Percentiles rank a stretch among this genome's conserved stretches.
Evolutionary conservation across 2,329 filamentous ascomycete genomes (phyloP).

Genomic region (Macrophomina pseudophaseolina): DNA sequence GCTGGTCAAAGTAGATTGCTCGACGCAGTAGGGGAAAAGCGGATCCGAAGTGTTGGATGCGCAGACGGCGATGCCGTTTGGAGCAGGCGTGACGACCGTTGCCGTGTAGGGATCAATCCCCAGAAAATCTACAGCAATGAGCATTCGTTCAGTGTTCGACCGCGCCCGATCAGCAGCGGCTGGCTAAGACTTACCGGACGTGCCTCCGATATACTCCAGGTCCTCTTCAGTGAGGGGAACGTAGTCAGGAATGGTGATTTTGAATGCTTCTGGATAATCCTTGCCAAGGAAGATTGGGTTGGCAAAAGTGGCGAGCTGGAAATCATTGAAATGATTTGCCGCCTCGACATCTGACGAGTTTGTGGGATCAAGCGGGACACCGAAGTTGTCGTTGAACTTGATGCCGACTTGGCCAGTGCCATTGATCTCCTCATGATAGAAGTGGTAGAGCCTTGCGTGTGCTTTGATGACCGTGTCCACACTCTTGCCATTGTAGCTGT

Average conservation of each 20-base stretch:
- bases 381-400: conserved; percentile 27
- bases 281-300: conserved; percentile 50
- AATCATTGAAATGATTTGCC: conserved; percentile 16
- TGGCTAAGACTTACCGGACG: conserved; percentile 29
- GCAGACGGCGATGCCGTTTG: conserved; percentile 45
- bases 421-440: conserved; percentile 17
- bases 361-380: conserved; percentile 9
- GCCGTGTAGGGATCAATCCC: conserved; percentile 45
- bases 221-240: conserved; percentile 5
- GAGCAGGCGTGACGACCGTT: conserved; percentile 40
- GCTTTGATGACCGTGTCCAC: conserved; percentile 8
- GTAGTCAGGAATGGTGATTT: conserved; percentile 29
- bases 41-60: conserved; percentile 39
- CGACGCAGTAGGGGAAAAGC: conserved; percentile 43
- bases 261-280: conserved; percentile 51
- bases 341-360: conserved; percentile 16
- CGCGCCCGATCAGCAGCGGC: conserved; percentile 31
- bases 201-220: conserved; percentile 16
- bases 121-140: conserved; percentile 48
- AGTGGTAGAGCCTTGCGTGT: conserved; percentile 17
- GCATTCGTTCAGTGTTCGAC: conserved; percentile 28
- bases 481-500: conserved; percentile 13
- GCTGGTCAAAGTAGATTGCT: conserved; percentile 49
- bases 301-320: conserved; percentile 39
- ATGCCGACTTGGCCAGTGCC: conserved; percentile 11